Evolutionary conservation across 768 basidiomycete species (phyloP).

Genomic region (Leucosporidium scottii): DNA sequence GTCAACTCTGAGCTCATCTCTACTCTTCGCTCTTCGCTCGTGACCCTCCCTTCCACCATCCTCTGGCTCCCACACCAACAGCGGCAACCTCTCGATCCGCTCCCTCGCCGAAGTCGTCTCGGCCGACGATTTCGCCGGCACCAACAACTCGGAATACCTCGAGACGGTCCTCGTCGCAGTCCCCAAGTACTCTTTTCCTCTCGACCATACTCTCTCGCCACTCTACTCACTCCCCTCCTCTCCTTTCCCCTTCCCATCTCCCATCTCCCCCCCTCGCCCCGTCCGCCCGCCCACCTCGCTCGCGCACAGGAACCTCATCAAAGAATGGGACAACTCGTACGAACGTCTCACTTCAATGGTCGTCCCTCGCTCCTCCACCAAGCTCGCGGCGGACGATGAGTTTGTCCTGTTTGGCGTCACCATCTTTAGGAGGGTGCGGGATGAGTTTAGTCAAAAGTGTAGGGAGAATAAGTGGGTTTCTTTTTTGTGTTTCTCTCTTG

Average conservation of each 20-base stretch:
- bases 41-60: not conserved
- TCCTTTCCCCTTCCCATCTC: no score
- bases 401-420: slow-evolving; percentile 77
- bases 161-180: slow-evolving; percentile 89
- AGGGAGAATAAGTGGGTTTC: slow-evolving; percentile 81
- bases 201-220: no score
- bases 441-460: slow-evolving; percentile 88
- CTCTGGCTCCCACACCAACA: slow-evolving; percentile 42
- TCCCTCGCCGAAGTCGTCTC: slow-evolving; percentile 78
- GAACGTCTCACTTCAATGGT: slow-evolving; percentile 83
- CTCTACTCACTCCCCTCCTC: no score
- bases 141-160: slow-evolving; percentile 75
- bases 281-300: slow-evolving; percentile 56
- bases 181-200: slow-evolving; percentile 87
- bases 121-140: slow-evolving; percentile 63
- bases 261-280: slow-evolving; percentile 81
- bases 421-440: slow-evolving; percentile 81
- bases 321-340: slow-evolving; percentile 84
- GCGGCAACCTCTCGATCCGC: slow-evolving; percentile 89
- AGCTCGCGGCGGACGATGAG: slow-evolving; percentile 77
- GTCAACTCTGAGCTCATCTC: not conserved
- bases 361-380: slow-evolving; percentile 76
- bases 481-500: no score
- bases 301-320: slow-evolving; percentile 57
- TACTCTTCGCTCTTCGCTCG: not conserved